Conservation (phyloP, 1,284 basidiomycete genomes). For the Cryptococcus amylolentus region DNA sequence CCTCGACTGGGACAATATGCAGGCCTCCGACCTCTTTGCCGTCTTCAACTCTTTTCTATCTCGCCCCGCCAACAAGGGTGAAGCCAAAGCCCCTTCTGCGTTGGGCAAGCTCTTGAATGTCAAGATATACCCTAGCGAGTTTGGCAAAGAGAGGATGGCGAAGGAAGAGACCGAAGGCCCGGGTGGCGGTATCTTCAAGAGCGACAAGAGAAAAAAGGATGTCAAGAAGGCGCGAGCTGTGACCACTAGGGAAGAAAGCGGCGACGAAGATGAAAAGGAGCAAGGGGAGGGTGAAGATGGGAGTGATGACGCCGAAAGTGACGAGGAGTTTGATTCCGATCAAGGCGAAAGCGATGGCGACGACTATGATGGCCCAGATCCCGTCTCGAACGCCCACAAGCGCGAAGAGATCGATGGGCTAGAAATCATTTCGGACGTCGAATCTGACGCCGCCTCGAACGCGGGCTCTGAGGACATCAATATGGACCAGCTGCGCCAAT, state of each 20-base stretch:
- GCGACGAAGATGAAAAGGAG: conserved; percentile 37
- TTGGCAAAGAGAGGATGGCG: conserved; percentile 84
- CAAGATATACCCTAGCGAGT: conserved; percentile 86
- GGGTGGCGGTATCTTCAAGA: conserved; percentile 72
- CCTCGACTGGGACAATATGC: conserved; percentile 97
- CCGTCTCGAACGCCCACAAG: neutral
- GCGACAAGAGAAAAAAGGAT: conserved; percentile 19
- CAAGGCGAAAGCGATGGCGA: conserved; percentile 47
- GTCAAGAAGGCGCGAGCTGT: conserved; percentile 14
- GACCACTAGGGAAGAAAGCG: conserved; percentile 20
- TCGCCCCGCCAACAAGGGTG: conserved; percentile 23
- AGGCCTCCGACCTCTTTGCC: conserved; percentile 84
- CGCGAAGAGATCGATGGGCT: conserved; percentile 25
- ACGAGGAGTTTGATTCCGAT: conserved; percentile 60
- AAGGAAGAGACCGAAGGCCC: conserved; percentile 88
- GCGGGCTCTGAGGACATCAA: conserved; percentile 63
- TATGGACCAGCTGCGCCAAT: conserved; percentile 81
- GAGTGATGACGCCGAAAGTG: conserved; percentile 25
- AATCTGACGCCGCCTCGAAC: conserved; percentile 16
- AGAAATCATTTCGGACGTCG: conserved; percentile 41
- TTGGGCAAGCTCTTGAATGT: conserved; percentile 68
- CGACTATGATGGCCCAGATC: neutral
- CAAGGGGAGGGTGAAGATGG: conserved; percentile 14
- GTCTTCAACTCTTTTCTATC: conserved; percentile 82
- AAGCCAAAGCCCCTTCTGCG: neutral